Evolutionary conservation across 139 green algal species (phyloP), one percentile per base, ranked within the genome.

Genomic region (Asterochloris erici): DNA sequence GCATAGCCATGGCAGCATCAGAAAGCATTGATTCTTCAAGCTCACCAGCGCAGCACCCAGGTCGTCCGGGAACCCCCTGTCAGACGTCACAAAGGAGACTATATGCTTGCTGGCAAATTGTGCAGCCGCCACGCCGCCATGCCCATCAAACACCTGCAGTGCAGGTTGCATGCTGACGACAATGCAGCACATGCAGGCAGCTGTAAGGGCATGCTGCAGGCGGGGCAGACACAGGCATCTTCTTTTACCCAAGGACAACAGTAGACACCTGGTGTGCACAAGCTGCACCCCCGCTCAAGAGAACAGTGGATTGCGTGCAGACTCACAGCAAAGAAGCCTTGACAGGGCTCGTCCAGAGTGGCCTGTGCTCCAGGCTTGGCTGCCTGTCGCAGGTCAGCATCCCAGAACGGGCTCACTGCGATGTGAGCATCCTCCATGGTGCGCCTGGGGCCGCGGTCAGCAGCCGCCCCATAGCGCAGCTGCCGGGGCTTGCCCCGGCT

Each of bases 101-200:
- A 88, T 24, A 60, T 85, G 21, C 14, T 83, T 54, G 47, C 27
- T 76, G 23, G 79, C 81, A 80, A 82, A 88, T 9, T 84, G 17
- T 13, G 85, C 81, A 27, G 85, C 85, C 11, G 27, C 76, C 38
- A 68, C 24, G 0, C 85, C 85, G 11, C 85, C 74, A 47, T 88
- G 85, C 64, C 85, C 85, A 64, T 88, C 85, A 86, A 88, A 88
- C 9, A 88, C 81, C 85, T 88, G 81, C 29, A 77, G 16, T 54
- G 38, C 0, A 84, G 11, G n/a, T 81, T 23, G 73, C 23, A 19
- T 81, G 19, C 54, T 16, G 47, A 74, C 62, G 11, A 38, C 19
- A 23, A 54, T 62, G 16, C 68, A 16, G n/a, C 15, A 26, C 28
- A 70, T 28, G 14, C 71, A 19, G 12, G 9, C 26, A 26, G 38